These are phyloP conservation scores for Xylaria sp. DNA, from an alignment of 2,329 filamentous ascomycete genomes.

Conservation along the genomic window DNA sequence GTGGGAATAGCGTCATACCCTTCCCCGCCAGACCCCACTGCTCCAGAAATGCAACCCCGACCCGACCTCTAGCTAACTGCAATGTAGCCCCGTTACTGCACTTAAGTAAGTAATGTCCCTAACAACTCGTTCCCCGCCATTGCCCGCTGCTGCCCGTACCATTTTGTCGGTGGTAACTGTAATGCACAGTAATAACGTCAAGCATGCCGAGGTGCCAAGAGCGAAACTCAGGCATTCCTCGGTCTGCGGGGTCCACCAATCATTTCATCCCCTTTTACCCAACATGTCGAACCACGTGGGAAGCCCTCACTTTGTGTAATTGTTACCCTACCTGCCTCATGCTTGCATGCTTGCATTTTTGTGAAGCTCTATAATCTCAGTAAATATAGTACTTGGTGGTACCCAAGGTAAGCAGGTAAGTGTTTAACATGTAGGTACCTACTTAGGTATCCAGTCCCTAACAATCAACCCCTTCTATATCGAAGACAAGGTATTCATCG, in stretches of 20 bases:
- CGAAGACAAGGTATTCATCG: neutral
- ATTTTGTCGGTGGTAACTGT: neutral
- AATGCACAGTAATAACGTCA: constrained; percentile 17
- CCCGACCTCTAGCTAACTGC: neutral
- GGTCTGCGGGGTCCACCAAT: constrained; percentile 35
- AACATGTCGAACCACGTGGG: constrained; percentile 27
- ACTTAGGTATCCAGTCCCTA: neutral
- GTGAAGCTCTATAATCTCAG: neutral
- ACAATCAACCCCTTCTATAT: neutral
- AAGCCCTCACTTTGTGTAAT: neutral
- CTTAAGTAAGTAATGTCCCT: neutral
- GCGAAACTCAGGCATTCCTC: neutral
- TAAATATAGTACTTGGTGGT: neutral
- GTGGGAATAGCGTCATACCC: constrained; percentile 21
- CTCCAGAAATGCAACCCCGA: constrained; percentile 8
- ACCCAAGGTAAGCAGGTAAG: neutral
- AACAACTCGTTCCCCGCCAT: constrained; percentile 3
- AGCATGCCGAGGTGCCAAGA: neutral
- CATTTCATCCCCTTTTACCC: constrained; percentile 9
- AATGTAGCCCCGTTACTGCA: neutral
- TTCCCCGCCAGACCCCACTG: neutral
- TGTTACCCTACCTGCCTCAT: neutral
- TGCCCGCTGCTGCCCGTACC: constrained; percentile 8
- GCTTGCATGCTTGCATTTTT: constrained; percentile 3
- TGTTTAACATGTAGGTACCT: too few species aligned